Base-by-base conservation (phyloP, 805 yeast genomes). In the Candida khao-thaluensis region DNA sequence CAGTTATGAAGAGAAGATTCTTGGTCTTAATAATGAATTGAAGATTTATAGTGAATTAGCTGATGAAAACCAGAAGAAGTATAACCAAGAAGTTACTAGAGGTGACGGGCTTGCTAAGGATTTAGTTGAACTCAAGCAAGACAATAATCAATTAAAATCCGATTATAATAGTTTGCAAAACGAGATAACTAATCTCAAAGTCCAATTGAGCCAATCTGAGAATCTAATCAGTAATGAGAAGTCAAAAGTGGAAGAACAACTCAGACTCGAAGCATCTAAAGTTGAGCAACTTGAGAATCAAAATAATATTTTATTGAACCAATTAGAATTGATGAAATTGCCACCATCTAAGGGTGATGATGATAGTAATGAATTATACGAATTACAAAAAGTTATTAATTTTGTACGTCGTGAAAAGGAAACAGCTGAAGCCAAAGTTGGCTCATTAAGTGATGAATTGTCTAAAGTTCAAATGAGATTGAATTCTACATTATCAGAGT, bases 391-490 rank as follows among this genome's bases (percentile, higher is more conserved):
- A 45, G 71, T 87, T 18, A 62, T 88, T 24, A 55, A 71, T 1
- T 81, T 74, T 50, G 64, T 88, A 41, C 81, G 90, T 32, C 78
- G 82, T 44, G 95, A 86, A 48, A 84, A 82, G 51, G 95, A 88
- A 45, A 67, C 81, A 4, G 69, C 81, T 1, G 82, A 79, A 34
- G 72, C 79, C 7, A 84, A 81, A 49, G 63, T 52, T 3, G 15
- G 44, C 1, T 43, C 49, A 7, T 45, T 57, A 16, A 55, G 61
- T 8, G 76, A 79, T 42, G 93, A 85, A 49, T 71, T 72, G 40
- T 68, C 65, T 25, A 65, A 76, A 26, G 59, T 80, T 20, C 72
- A 76, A 45, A 77, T 76, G 42, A 71, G 72, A 26, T 62, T 83
- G 29, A 68, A 68, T 4, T 14, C 47, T 1, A 41, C 47, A 2